A percentile compares a stretch with the other conserved stretches of the same genome.
These are phyloP conservation scores for Plasmodium inui DNA, from an alignment of 169 alveolate species.

Conservation along the genomic window DNA sequence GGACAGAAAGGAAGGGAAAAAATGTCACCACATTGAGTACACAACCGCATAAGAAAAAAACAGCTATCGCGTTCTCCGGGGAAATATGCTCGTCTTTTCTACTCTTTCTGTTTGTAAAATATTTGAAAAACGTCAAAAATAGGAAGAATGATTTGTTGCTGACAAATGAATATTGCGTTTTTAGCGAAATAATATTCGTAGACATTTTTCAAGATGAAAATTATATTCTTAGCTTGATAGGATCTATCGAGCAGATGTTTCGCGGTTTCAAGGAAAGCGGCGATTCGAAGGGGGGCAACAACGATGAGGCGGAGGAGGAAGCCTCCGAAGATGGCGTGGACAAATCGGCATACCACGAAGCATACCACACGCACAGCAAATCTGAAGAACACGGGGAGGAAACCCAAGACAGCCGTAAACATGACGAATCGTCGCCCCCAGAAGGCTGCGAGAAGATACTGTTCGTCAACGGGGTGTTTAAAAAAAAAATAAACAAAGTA, in stretches of 20 bases:
- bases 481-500: conserved; percentile 46
- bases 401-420: not conserved
- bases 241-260: conserved; percentile 19
- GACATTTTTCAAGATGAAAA: conserved; percentile 36
- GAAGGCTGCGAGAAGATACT: not conserved
- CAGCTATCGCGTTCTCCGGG: conserved; percentile 71
- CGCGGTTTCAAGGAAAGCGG: not conserved
- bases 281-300: not conserved
- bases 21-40: not conserved
- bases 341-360: not conserved
- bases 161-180: conserved; percentile 51
- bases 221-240: conserved; percentile 28
- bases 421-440: not conserved
- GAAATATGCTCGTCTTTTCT: conserved; percentile 64
- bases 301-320: not conserved
- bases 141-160: conserved; percentile 21
- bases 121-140: conserved; percentile 54
- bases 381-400: not conserved
- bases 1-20: conserved; percentile 6
- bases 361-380: not conserved
- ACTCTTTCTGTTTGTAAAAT: conserved; percentile 46
- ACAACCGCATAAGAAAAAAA: conserved; percentile 21
- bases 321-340: not conserved
- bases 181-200: conserved; percentile 63
- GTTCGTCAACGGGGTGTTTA: conserved; percentile 35